Evolutionary conservation across 2,329 filamentous ascomycete genomes (phyloP), one percentile per base, ranked within the genome.

Genomic region (Fusarium torreyae): DNA sequence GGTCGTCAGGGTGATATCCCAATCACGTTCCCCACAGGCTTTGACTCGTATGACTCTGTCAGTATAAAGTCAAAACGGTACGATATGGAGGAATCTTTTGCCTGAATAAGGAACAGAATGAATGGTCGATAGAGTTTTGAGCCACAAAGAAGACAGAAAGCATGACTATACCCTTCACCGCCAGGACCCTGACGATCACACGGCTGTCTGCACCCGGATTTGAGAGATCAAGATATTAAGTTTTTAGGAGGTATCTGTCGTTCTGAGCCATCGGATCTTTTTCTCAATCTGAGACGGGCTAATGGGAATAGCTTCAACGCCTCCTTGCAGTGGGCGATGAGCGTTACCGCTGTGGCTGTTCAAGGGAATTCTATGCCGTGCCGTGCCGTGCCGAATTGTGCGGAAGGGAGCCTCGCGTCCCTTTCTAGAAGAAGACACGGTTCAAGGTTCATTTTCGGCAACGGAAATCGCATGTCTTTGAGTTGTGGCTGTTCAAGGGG

Each of bases 361-460:
- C 20, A 28, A 31, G 54, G 57, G 49, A 55, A 70, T 61, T 64
- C 54, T 42, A 52, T 34, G 40, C 61, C 66, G 48, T 55, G 40
- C 49, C 52, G 63, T 55, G 61, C 49, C 53, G 62, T 48, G 31
- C 46, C 62, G 38, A n/a, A 20, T 28, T 31, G 24, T 26, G 39
- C 31, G 20, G 57, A 31, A 55, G 36, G 42, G 26, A 17, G 57
- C 17, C 20, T 34, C 17, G 24, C 20, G 40, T 26, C 36, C 38
- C 22, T 42, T 60, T 52, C 49, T 59, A 54, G 58, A 64, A 57
- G 62, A 57, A 55, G 60, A 51, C 66, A 68, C 31, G 18, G 40
- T 53, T 65, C 36, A 31, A 33, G 39, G 33, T 38, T 60, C 20
- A 24, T 55, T 64, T 24, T 50, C 18, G 42, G 39, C 46, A 36